Conservation (phyloP, 2,329 filamentous ascomycete genomes). For the Orbilia javanica region DNA sequence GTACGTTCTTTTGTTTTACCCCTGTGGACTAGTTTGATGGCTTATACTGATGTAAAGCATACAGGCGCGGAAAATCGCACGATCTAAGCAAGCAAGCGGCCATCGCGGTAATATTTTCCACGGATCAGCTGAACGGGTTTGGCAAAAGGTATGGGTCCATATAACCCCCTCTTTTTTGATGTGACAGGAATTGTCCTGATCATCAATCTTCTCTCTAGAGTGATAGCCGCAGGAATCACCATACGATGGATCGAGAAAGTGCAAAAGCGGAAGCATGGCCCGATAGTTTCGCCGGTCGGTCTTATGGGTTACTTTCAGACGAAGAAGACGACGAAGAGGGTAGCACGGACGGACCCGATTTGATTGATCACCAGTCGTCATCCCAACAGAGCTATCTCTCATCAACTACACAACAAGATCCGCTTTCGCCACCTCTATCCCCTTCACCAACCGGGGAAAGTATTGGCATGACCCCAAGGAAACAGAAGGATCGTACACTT, state of each 20-base stretch:
- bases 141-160: constrained; percentile 34
- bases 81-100: constrained; percentile 42
- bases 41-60: neutral
- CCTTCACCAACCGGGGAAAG: constrained; percentile 3
- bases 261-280: constrained; percentile 4
- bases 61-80: constrained; percentile 47
- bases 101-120: constrained; percentile 54
- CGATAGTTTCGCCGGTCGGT: constrained; percentile 41
- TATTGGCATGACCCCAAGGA: neutral
- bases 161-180: neutral
- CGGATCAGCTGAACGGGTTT: constrained; percentile 53
- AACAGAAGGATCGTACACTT: constrained; percentile 1
- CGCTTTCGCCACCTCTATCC: constrained; percentile 48
- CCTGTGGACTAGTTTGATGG: neutral
- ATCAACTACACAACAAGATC: constrained; percentile 29
- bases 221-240: constrained; percentile 10
- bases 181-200: neutral
- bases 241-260: constrained; percentile 5
- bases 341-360: neutral
- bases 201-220: neutral
- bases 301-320: constrained; percentile 51
- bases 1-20: neutral
- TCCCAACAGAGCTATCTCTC: constrained; percentile 37
- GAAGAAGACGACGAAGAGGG: constrained; percentile 49
- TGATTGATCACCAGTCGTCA: neutral